Conservation (phyloP, 768 basidiomycete species). For the Mycena vulgaris region DNA sequence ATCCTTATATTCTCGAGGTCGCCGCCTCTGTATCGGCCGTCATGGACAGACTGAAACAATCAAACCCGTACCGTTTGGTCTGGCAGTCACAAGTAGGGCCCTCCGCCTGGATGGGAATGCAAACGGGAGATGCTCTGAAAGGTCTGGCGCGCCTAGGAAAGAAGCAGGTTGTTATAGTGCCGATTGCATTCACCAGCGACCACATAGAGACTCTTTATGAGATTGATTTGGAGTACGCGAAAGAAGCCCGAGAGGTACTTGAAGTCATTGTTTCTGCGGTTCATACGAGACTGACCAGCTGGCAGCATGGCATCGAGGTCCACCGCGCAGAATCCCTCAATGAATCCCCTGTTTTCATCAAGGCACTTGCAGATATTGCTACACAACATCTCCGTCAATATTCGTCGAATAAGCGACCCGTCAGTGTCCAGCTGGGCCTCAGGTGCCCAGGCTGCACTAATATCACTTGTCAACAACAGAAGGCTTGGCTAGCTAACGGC, state of each 20-base stretch:
- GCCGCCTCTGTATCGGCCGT: constrained; percentile 94
- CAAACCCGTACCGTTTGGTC: constrained; percentile 92
- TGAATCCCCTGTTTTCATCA: constrained; percentile 95
- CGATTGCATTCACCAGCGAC: constrained; percentile 98
- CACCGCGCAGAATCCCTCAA: constrained; percentile 93
- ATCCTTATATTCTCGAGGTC: constrained; percentile 97
- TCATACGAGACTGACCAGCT: constrained; percentile 31
- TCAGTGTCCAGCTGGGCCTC: constrained; percentile 85
- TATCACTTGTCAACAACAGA: constrained; percentile 87
- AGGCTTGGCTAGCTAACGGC: constrained; percentile 90
- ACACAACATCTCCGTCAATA: constrained; percentile 82
- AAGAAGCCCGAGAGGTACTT: constrained; percentile 90
- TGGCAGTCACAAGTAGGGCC: constrained; percentile 99
- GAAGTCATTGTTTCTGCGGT: constrained; percentile 22
- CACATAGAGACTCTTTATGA: constrained; percentile 99
- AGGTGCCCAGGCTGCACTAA: constrained; percentile 97
- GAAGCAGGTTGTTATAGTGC: constrained; percentile 87
- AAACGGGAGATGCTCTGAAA: constrained; percentile 93
- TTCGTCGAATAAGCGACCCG: constrained; percentile 71
- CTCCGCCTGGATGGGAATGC: constrained; percentile 98
- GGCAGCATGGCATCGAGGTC: constrained; percentile 91
- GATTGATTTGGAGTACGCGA: constrained; percentile 93
- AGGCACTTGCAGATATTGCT: constrained; percentile 94
- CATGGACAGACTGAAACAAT: constrained; percentile 86
- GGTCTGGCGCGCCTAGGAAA: constrained; percentile 83